Conservation (phyloP, 495 filamentous ascomycete species). For the Bacidia gigantensis region DNA sequence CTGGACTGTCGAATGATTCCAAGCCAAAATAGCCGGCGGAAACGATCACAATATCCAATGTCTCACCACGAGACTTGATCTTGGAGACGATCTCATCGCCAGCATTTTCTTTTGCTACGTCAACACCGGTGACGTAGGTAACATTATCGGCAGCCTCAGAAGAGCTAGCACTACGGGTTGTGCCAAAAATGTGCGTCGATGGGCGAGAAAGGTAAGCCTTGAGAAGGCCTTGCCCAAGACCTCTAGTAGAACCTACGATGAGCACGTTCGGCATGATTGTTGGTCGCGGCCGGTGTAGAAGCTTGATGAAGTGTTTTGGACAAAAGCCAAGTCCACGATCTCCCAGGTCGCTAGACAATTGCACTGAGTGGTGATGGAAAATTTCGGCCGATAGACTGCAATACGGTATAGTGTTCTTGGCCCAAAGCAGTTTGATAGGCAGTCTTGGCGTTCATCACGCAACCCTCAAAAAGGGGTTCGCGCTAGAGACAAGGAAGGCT, state of each 20-base stretch:
- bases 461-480: too few relatives aligned
- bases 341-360: too few relatives aligned
- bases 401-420: too few relatives aligned
- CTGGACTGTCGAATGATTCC: conserved; percentile 47
- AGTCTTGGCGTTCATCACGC: too few relatives aligned
- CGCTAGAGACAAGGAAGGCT: too few relatives aligned
- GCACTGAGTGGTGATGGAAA: too few relatives aligned
- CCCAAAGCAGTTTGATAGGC: too few relatives aligned
- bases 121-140: conserved; percentile 37
- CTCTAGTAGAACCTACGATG: conserved; percentile 53
- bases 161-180: conserved; percentile 33
- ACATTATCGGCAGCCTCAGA: conserved; percentile 29
- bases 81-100: conserved; percentile 36
- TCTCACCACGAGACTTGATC: conserved; percentile 26
- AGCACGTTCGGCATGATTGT: conserved; percentile 37
- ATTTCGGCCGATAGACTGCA: too few relatives aligned
- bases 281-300: too few relatives aligned
- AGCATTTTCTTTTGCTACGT: conserved; percentile 41
- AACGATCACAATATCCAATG: conserved; percentile 47
- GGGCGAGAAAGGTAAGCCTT: conserved; percentile 41
- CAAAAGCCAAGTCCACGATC: too few relatives aligned
- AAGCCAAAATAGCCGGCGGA: conserved; percentile 55
- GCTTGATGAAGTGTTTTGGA: not conserved
- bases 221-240: conserved; percentile 48
- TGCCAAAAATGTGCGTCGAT: conserved; percentile 40